Conservation (phyloP, 2,329 filamentous ascomycete genomes). For the Sporothrix curviconia region DNA sequence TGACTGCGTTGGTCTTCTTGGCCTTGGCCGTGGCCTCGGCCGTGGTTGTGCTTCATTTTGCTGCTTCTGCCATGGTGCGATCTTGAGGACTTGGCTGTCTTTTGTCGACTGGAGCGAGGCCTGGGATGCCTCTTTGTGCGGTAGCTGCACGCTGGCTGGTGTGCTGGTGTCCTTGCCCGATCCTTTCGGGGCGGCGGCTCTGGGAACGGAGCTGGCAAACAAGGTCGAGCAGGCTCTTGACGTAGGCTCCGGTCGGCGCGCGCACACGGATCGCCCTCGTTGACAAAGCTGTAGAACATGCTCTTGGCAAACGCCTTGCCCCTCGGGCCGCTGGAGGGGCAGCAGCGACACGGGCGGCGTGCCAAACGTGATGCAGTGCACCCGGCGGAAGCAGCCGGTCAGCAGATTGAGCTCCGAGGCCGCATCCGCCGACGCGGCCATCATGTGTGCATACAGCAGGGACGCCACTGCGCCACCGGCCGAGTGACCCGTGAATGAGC, state of each 20-base stretch:
- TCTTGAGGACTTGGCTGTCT: slow-evolving; percentile 21
- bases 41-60: too few relatives aligned
- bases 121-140: too few relatives aligned
- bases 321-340: slow-evolving; percentile 56
- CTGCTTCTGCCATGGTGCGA: slow-evolving; percentile 17
- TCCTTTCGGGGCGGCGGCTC: slow-evolving; percentile 31
- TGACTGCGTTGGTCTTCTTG: background rate
- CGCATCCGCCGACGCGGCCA: slow-evolving; percentile 47
- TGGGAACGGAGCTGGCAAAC: slow-evolving; percentile 56
- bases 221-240: slow-evolving; percentile 66
- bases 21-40: too few relatives aligned
- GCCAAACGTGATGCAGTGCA: slow-evolving; percentile 85
- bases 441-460: slow-evolving; percentile 76
- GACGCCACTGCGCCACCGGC: slow-evolving; percentile 79
- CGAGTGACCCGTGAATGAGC: slow-evolving; percentile 77
- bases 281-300: slow-evolving; percentile 72
- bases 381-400: slow-evolving; percentile 64
- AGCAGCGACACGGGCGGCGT: slow-evolving; percentile 69
- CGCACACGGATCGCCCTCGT: slow-evolving; percentile 77
- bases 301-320: slow-evolving; percentile 51
- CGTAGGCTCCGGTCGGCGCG: slow-evolving; percentile 71
- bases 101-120: too few relatives aligned
- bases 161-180: background rate
- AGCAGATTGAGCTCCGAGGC: slow-evolving; percentile 64
- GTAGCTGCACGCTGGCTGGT: background rate